These are phyloP conservation scores for Euphorbia schlechtendalii DNA, from an alignment of 441 rosid genomes.

Conservation along the genomic window DNA sequence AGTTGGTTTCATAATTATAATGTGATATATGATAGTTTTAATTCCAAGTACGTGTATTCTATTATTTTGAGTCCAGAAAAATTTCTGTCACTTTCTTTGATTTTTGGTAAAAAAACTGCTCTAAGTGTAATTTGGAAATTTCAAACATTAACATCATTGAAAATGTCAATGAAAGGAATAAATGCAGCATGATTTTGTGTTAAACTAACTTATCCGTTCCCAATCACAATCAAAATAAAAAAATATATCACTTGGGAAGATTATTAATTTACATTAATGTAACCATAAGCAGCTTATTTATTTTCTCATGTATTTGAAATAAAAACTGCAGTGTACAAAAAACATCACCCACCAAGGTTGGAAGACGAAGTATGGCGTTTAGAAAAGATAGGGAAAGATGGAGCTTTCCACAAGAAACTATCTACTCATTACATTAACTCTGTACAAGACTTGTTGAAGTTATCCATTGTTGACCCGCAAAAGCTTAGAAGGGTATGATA, in stretches of 20 bases:
- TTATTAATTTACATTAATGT: no score
- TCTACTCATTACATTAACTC: constrained; percentile 32
- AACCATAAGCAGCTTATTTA: no score
- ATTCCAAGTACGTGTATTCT: background rate
- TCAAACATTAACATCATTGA: no score
- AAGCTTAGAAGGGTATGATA: constrained; percentile 51
- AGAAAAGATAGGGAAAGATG: constrained; percentile 78
- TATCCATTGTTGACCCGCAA: constrained; percentile 43
- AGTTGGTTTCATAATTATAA: background rate
- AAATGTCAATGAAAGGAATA: no score
- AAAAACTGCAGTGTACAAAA: constrained; percentile 64
- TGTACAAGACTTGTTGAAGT: constrained; percentile 74
- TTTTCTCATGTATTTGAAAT: no score
- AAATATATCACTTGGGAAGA: no score
- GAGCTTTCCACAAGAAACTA: constrained; percentile 75
- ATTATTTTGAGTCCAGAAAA: background rate
- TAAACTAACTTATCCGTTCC: no score
- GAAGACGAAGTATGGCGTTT: constrained; percentile 90
- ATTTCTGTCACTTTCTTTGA: background rate
- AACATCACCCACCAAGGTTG: constrained; percentile 76
- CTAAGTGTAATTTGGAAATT: no score
- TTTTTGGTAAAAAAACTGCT: no score
- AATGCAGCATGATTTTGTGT: background rate
- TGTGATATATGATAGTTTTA: no score
- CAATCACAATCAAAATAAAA: no score